Evolutionary conservation across 371 early-diverging fungal species (phyloP).

Genomic region (Apophysomyces ossiformis): DNA sequence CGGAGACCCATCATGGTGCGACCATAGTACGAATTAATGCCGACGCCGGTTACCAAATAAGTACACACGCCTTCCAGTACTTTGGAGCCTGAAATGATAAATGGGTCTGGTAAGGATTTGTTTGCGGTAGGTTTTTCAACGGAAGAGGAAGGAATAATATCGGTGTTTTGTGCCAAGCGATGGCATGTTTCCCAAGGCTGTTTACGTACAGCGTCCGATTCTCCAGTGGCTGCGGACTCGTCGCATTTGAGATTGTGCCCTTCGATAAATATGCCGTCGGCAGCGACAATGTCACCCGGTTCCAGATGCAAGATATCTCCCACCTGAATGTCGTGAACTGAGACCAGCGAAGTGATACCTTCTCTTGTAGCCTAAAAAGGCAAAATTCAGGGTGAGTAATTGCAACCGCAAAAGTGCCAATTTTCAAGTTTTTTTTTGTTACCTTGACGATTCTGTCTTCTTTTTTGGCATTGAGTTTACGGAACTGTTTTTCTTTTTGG

Average conservation of each 20-base stretch:
- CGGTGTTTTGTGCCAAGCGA: background rate
- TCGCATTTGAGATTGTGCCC: constrained; percentile 89
- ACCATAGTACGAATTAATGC: constrained; percentile 76
- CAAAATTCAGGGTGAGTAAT: constrained; percentile 13
- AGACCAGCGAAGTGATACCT: constrained; percentile 76
- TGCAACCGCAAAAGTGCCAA: constrained; percentile 16
- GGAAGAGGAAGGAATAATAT: too few relatives aligned
- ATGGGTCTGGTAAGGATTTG: constrained; percentile 61
- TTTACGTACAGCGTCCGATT: constrained; percentile 80
- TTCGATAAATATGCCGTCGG: constrained; percentile 85
- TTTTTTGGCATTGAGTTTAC: constrained; percentile 81
- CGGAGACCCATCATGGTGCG: constrained; percentile 78
- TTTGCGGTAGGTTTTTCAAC: background rate
- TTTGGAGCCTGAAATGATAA: constrained; percentile 76
- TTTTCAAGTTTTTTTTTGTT: background rate
- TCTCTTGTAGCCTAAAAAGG: constrained; percentile 70
- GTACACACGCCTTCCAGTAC: constrained; percentile 81
- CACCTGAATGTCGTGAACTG: constrained; percentile 84
- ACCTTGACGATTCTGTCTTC: constrained; percentile 81
- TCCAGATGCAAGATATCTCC: constrained; percentile 91
- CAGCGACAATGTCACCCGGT: constrained; percentile 92
- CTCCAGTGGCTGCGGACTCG: constrained; percentile 92
- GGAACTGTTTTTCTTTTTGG: constrained; percentile 87
- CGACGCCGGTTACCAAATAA: constrained; percentile 75
- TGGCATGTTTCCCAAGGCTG: constrained; percentile 43